Evolutionary conservation across 2,329 filamentous ascomycete species (phyloP).

Genomic region (Blastomyces emzantsi): DNA sequence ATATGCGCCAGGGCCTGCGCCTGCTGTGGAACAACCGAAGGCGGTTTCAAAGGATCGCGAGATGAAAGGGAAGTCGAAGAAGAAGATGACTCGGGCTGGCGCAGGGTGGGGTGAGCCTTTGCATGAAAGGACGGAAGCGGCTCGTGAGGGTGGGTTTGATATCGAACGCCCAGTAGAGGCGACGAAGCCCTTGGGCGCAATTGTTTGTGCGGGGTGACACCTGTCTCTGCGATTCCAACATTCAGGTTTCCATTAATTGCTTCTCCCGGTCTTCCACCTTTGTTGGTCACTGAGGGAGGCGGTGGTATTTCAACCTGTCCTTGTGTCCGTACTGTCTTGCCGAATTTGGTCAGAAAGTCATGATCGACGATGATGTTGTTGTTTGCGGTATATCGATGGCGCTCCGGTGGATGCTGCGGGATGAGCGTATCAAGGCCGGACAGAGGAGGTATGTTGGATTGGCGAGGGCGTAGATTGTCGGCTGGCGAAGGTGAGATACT

Average conservation of each 20-base stretch:
- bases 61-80: slow-evolving; percentile 40
- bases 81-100: slow-evolving; percentile 36
- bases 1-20: slow-evolving; percentile 26
- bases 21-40: slow-evolving; percentile 35
- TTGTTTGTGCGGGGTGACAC: slow-evolving; percentile 11
- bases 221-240: background rate
- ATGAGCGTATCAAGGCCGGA: slow-evolving; percentile 2
- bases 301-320: background rate
- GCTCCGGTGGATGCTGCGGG: background rate
- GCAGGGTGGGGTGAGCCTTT: slow-evolving; percentile 31
- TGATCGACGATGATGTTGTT: slow-evolving; percentile 6
- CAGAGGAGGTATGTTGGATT: background rate
- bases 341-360: background rate
- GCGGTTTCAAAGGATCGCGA: slow-evolving; percentile 38
- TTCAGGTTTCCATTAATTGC: background rate
- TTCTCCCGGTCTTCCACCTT: background rate
- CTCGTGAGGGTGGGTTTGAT: slow-evolving; percentile 22
- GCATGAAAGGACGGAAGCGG: slow-evolving; percentile 26
- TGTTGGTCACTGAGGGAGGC: background rate
- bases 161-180: slow-evolving; percentile 36
- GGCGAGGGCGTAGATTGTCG: background rate
- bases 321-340: background rate
- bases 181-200: slow-evolving; percentile 40
- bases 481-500: slow-evolving; percentile 6
- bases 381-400: background rate